Evolutionary conservation across 495 filamentous ascomycete genomes (phyloP).

Genomic region (Apodospora peruviana): DNA sequence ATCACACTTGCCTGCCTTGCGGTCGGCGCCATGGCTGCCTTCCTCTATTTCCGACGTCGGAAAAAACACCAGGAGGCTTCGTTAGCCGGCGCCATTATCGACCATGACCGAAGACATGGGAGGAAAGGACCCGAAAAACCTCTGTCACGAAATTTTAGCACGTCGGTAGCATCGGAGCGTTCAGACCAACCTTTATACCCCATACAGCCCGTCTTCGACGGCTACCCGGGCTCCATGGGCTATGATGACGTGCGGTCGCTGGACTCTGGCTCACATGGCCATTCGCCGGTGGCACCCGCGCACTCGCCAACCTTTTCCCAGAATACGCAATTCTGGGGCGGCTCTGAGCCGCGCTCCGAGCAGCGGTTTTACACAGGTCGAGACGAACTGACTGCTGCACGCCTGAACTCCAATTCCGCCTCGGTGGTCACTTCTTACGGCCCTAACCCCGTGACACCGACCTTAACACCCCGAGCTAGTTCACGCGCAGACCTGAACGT

Average conservation of each 20-base stretch:
- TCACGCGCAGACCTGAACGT: slow-evolving; percentile 13
- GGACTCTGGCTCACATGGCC: slow-evolving; percentile 12
- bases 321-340: slow-evolving; percentile 9
- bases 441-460: slow-evolving; percentile 30
- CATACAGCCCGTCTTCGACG: slow-evolving; percentile 26
- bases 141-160: slow-evolving; percentile 4
- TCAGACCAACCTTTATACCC: slow-evolving; percentile 24
- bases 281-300: slow-evolving; percentile 17
- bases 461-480: slow-evolving; percentile 18
- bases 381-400: slow-evolving; percentile 27
- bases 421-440: slow-evolving; percentile 26
- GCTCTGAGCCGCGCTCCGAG: neutral
- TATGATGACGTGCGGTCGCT: slow-evolving; percentile 27
- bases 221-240: slow-evolving; percentile 28
- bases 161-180: slow-evolving; percentile 16
- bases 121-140: slow-evolving; percentile 16
- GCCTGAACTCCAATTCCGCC: slow-evolving; percentile 19
- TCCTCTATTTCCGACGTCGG: slow-evolving; percentile 23
- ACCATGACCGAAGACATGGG: slow-evolving; percentile 16
- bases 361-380: slow-evolving; percentile 15
- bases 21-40: slow-evolving; percentile 23
- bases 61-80: slow-evolving; percentile 12
- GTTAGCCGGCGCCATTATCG: slow-evolving; percentile 12
- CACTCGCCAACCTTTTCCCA: slow-evolving; percentile 19
- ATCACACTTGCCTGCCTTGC: slow-evolving; percentile 15